A percentile compares a stretch with the other conserved stretches of the same genome.
phyloP scores from a whole-genome alignment of 345 rosid genomes.

The Pistacia atlantica region DNA sequence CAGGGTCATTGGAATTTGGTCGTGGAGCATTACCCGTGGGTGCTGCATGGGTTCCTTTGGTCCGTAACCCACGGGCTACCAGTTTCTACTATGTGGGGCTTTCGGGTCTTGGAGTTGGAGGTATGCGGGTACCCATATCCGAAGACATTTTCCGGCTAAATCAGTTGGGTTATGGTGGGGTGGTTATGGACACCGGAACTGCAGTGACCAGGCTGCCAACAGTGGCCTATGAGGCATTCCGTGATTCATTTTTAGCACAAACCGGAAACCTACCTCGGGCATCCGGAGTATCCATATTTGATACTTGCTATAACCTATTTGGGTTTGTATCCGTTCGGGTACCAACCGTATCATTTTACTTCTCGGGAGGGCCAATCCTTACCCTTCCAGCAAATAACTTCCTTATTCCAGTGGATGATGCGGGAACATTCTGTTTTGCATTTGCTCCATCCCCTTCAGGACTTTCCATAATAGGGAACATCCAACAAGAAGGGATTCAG shows the following conservation, averaged over 20 bases:
- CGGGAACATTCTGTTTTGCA: slow-evolving; percentile 90
- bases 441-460: slow-evolving; percentile 74
- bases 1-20: slow-evolving; percentile 85
- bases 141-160: slow-evolving; percentile 51
- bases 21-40: slow-evolving; percentile 79
- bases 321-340: slow-evolving; percentile 87
- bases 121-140: slow-evolving; percentile 53
- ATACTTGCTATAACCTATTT: slow-evolving; percentile 74
- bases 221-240: slow-evolving; percentile 65
- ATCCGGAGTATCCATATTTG: slow-evolving; percentile 77
- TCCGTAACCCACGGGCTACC: slow-evolving; percentile 74
- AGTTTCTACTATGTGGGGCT: slow-evolving; percentile 86
- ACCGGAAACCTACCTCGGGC: slow-evolving; percentile 82
- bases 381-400: slow-evolving; percentile 90
- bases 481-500: slow-evolving; percentile 96
- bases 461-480: slow-evolving; percentile 91
- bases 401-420: slow-evolving; percentile 84
- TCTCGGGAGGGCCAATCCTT: slow-evolving; percentile 76
- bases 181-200: slow-evolving; percentile 97
- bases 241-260: slow-evolving; percentile 63
- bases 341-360: slow-evolving; percentile 87
- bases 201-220: slow-evolving; percentile 89
- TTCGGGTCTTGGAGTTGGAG: slow-evolving; percentile 85
- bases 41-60: slow-evolving; percentile 87
- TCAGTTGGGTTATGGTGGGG: slow-evolving; percentile 77